Evolutionary conservation across 768 basidiomycete species (phyloP).

Genomic region (Auricularia auricula-judae): DNA sequence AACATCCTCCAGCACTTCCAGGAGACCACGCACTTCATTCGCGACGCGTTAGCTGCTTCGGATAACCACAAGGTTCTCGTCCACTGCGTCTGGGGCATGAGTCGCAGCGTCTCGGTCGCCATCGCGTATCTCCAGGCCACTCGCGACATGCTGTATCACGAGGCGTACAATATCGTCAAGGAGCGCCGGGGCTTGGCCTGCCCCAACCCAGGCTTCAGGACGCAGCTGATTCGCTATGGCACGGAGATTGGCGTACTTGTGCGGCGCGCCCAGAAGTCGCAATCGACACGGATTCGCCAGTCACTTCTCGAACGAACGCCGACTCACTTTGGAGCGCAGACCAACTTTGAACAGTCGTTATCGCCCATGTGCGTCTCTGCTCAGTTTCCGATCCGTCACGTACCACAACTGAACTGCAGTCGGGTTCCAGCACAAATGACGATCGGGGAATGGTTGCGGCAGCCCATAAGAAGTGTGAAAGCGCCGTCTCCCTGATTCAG

Average conservation of each 20-base stretch:
- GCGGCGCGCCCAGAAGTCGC: not conserved
- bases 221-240: slow-evolving; percentile 61
- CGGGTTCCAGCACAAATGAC: not conserved
- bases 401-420: not conserved
- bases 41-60: slow-evolving; percentile 39
- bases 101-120: slow-evolving; percentile 60
- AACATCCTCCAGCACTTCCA: slow-evolving; percentile 67
- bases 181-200: slow-evolving; percentile 46
- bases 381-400: not conserved
- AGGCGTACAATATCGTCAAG: slow-evolving; percentile 54
- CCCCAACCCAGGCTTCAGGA: slow-evolving; percentile 64
- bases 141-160: slow-evolving; percentile 44
- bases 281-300: not conserved
- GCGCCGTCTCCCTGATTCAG: not conserved
- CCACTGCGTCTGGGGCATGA: slow-evolving; percentile 65
- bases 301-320: not conserved
- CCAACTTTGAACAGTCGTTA: not conserved
- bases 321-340: not conserved
- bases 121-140: slow-evolving; percentile 59
- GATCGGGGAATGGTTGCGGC: not conserved
- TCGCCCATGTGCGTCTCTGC: not conserved
- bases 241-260: not conserved
- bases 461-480: not conserved
- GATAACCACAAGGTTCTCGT: slow-evolving; percentile 44
- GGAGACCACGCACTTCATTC: slow-evolving; percentile 47